These are phyloP conservation scores for Trypanosomatidae sp. DNA, from an alignment of 208 protist species.

Conservation along the genomic window DNA sequence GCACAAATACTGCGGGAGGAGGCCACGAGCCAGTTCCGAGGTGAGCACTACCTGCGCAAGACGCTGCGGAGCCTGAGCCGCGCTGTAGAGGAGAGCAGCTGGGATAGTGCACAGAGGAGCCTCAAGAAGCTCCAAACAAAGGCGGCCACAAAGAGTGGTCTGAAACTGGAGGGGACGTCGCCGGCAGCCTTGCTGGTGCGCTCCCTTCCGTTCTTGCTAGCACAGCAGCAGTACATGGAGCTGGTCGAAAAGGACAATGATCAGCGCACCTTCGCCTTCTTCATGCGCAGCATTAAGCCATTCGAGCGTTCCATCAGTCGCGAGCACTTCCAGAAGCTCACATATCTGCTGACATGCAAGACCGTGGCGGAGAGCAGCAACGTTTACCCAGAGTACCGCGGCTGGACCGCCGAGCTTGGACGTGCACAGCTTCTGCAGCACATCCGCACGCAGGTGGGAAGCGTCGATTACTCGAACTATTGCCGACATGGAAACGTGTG, in stretches of 20 bases:
- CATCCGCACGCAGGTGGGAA: slow-evolving; percentile 52
- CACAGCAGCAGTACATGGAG: slow-evolving; percentile 84
- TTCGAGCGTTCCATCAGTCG: slow-evolving; percentile 64
- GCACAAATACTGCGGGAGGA: slow-evolving; percentile 85
- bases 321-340: slow-evolving; percentile 76
- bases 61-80: slow-evolving; percentile 61
- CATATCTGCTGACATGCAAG: slow-evolving; percentile 83
- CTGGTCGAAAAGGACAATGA: slow-evolving; percentile 78
- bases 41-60: slow-evolving; percentile 77
- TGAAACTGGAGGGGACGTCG: slow-evolving; percentile 23
- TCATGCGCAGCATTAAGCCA: slow-evolving; percentile 82
- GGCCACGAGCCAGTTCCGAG: slow-evolving; percentile 60
- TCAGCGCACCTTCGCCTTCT: slow-evolving; percentile 77
- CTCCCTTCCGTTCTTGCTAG: slow-evolving; percentile 69
- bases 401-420: slow-evolving; percentile 68
- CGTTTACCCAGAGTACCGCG: slow-evolving; percentile 71
- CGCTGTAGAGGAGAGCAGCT: slow-evolving; percentile 72
- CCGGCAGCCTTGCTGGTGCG: slow-evolving; percentile 33
- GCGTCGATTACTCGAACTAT: slow-evolving; percentile 46
- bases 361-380: slow-evolving; percentile 60
- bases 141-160: slow-evolving; percentile 13
- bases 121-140: slow-evolving; percentile 60
- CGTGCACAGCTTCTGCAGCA: slow-evolving; percentile 63
- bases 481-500: slow-evolving; percentile 56
- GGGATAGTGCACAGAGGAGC: slow-evolving; percentile 63